phyloP scores from a whole-genome alignment of 352 stramenopile species.

The Achlya hypogyna region DNA sequence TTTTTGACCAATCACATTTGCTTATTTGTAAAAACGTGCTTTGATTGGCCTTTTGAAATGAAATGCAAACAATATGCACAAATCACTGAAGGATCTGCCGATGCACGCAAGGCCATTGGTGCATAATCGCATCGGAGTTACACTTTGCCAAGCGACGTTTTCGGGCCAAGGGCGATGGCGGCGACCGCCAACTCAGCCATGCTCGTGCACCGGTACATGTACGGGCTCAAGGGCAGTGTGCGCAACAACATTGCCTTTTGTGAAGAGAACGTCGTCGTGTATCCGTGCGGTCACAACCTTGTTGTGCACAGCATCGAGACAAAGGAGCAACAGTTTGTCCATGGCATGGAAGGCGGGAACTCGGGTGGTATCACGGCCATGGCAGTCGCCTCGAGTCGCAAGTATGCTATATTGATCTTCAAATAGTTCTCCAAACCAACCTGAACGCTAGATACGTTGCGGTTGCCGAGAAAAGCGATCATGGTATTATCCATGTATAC shows the following conservation, averaged over 20 bases:
- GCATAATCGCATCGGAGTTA: neutral
- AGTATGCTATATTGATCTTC: constrained; percentile 20
- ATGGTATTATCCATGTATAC: constrained; percentile 84
- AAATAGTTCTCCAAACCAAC: neutral
- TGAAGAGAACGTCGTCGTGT: constrained; percentile 80
- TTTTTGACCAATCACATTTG: too few relatives aligned
- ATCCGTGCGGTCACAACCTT: constrained; percentile 83
- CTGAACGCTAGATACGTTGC: constrained; percentile 51
- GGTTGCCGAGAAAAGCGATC: constrained; percentile 78
- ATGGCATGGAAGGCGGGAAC: constrained; percentile 67
- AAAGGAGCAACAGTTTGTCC: constrained; percentile 85
- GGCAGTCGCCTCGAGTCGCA: constrained; percentile 64
- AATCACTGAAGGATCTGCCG: neutral
- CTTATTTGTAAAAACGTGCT: too few relatives aligned
- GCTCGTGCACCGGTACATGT: constrained; percentile 45
- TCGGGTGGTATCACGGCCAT: constrained; percentile 80
- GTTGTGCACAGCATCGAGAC: constrained; percentile 84
- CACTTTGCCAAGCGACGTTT: neutral
- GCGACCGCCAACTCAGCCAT: neutral
- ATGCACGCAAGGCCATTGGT: neutral
- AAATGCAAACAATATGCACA: neutral
- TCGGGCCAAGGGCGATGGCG: neutral
- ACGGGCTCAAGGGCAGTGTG: constrained; percentile 72
- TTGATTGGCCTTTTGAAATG: too few relatives aligned
- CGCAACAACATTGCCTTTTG: constrained; percentile 79